Conservation (phyloP, 169 alveolate species). For the Amoebophrya sp. region DNA sequence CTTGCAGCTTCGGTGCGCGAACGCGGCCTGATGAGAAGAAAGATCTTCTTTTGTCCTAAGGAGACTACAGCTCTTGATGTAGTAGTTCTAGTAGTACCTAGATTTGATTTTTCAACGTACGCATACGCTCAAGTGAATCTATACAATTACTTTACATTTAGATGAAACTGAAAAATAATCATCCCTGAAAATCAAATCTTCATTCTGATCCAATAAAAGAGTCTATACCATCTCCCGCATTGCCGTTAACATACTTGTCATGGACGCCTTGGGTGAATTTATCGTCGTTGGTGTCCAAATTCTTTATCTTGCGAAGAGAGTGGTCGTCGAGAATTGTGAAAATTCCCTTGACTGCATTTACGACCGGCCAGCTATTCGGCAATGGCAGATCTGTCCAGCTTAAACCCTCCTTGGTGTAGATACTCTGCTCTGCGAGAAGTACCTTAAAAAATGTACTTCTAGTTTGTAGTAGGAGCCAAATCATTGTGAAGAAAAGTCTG, state of each 20-base stretch:
- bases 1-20: not conserved
- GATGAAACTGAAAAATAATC: too few relatives aligned
- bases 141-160: too few relatives aligned
- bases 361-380: slow-evolving; percentile 22
- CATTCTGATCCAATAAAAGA: too few relatives aligned
- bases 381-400: not conserved
- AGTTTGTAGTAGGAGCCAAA: too few relatives aligned
- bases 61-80: too few relatives aligned
- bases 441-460: not conserved
- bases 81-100: too few relatives aligned
- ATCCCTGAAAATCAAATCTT: too few relatives aligned
- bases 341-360: not conserved
- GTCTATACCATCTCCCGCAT: not conserved
- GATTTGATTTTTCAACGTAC: too few relatives aligned
- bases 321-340: slow-evolving; percentile 12
- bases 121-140: too few relatives aligned
- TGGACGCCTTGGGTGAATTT: not conserved
- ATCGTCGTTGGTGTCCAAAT: not conserved
- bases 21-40: too few relatives aligned
- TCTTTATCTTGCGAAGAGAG: not conserved
- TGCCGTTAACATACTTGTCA: not conserved
- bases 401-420: not conserved
- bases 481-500: too few relatives aligned
- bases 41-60: too few relatives aligned
- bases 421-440: not conserved